Base-by-base conservation (phyloP, 805 yeast genomes). In the Pachysolen tannophilus region DNA sequence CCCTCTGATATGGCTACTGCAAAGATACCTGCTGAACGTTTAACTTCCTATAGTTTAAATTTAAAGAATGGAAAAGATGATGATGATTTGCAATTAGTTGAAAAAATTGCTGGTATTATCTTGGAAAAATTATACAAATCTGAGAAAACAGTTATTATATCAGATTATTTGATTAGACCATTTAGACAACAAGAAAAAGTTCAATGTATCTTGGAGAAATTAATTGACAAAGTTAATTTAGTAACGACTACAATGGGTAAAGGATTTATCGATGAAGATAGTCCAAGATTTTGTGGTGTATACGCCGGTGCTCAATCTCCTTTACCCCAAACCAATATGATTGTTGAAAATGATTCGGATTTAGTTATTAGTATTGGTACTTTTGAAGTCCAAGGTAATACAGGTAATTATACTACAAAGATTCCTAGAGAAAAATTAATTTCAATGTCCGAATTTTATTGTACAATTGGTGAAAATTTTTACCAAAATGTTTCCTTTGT, bases 1-100 rank as follows among this genome's bases (percentile, higher is more conserved):
- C 96, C 97, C 2, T 61, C 72, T 27, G 88, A 87, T 53, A 54
- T 83, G 45, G 72, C 75, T 8, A 70, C 72, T 26, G 32, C 38
- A 13, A 31, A 46, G 13, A 62, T 75, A 41, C 56, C 61, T 8
- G 41, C 58, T n/a, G 30, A 38, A 2, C 55, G 61, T 34, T 58
- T 77, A 27, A 43, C 42, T 5, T 64, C 49, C 6, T 37, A 56
- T 20, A 24, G 43, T 8, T 39, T 67, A 21, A 43, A 43, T 4
- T 42, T 52, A 2, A n/a, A n/a, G n/a, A n/a, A n/a, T n/a, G n/a
- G n/a, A n/a, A n/a, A n/a, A n/a, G 6, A 17, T 0, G 51, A 48
- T 28, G 10, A 43, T 8, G 41, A 47, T 13, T 48, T 47, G 6
- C 43, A 40, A 2, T 38, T 52, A 18, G 61, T 63, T 11, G 42